Evolutionary conservation across 306 rosid genomes (phyloP), one percentile per base, ranked within the genome.

Genomic region (Dryas drummondii): DNA sequence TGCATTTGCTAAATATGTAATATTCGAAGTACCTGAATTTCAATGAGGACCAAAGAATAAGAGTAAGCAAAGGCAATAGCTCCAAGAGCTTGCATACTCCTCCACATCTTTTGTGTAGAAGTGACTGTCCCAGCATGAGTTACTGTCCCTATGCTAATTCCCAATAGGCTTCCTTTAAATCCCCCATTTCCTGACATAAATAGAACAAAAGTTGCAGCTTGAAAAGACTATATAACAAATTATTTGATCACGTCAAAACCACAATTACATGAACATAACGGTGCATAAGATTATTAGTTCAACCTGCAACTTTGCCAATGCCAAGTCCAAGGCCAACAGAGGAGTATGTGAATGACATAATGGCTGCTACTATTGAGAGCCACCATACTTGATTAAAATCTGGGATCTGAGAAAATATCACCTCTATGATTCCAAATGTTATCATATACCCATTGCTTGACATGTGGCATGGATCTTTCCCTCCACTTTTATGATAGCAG

Each of bases 61-160:
- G 94, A 86, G 81, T 91, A 89, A 9, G 94, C 88, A 78, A 91
- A 91, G 47, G 93, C 97, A 72, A 86, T 91, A 16, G 92, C 92
- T 27, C 91, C 93, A 9, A 91, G 84, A 68, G 97, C 89, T 80
- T 91, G 94, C 47, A 87, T 79, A 72, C 87, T 86, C 52, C 94
- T 87, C 97, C 97, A 89, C 75, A 86, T 78, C 83, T 91, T 91
- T 40, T 89, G 79, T 51, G 91, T 86, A 22, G 56, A 19, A 11
- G 97, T 89, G 42, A 89, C 92, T 63, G 82, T 78, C 62, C 94
- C 97, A 6, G 81, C 83, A 19, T 57, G 62, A 71, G 93, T 87
- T 70, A 78, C 76, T 12, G 92, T 75, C 55, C 94, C 92, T 66
- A 86, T 84, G 80, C 89, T 87, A 19, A 91, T 89, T 11, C 92